phyloP scores from a whole-genome alignment of 1,284 basidiomycete genomes.

The Boletus sp. region DNA sequence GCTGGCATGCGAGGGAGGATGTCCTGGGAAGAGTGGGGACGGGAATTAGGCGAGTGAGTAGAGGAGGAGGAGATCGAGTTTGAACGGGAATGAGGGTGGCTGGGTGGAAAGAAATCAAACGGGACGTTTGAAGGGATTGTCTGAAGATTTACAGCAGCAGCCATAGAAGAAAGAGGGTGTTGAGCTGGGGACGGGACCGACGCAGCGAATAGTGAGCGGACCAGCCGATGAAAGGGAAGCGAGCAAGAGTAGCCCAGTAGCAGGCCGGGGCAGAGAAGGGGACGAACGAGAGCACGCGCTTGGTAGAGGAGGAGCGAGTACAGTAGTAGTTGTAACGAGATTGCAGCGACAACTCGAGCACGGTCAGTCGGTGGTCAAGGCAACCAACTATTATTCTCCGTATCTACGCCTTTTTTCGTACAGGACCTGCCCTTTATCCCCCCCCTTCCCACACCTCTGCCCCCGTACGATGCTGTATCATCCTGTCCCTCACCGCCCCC shows the following conservation, averaged over 20 bases:
- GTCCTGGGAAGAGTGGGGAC: slow-evolving; percentile 73
- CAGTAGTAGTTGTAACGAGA: slow-evolving; percentile 26
- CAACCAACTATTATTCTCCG: slow-evolving; percentile 40
- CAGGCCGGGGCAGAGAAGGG: not conserved
- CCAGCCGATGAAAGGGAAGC: slow-evolving; percentile 29
- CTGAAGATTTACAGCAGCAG: slow-evolving; percentile 71
- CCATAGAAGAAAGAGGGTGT: slow-evolving; percentile 47
- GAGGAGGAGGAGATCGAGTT: slow-evolving; percentile 71
- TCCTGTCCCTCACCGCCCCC: not conserved
- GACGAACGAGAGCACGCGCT: slow-evolving; percentile 3
- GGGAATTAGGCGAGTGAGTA: slow-evolving; percentile 63
- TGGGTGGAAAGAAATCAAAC: slow-evolving; percentile 64
- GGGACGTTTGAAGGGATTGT: slow-evolving; percentile 61
- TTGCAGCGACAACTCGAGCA: slow-evolving; percentile 26
- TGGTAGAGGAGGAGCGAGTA: slow-evolving; percentile 3
- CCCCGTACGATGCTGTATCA: not conserved
- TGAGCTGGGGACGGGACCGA: slow-evolving; percentile 40
- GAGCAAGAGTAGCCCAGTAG: slow-evolving; percentile 2
- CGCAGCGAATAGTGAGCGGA: slow-evolving; percentile 30
- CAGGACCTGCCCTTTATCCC: slow-evolving; percentile 27
- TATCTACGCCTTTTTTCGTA: slow-evolving; percentile 3
- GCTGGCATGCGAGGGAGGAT: slow-evolving; percentile 48
- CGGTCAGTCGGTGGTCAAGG: slow-evolving; percentile 58
- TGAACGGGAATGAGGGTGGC: slow-evolving; percentile 66
- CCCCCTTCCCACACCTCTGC: slow-evolving; percentile 22